Evolutionary conservation across 805 yeast genomes (phyloP), one percentile per base, ranked within the genome.

Genomic region (Saccharomycopsis olivae): DNA sequence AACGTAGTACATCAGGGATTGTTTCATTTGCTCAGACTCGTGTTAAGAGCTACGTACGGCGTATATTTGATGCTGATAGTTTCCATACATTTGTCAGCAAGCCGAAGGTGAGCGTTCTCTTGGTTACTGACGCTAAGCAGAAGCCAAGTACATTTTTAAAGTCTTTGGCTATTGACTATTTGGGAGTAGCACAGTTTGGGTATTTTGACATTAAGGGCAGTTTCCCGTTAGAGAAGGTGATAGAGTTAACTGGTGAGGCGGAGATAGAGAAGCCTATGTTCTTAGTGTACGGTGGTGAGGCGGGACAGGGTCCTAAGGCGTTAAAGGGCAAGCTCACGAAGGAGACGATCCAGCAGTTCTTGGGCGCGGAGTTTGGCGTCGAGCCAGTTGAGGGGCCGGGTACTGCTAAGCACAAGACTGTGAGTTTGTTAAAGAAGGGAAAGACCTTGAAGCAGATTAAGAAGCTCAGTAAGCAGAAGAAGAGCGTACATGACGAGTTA

Each of bases 131-230:
- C 28, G 65, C 85, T 1, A 68, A 68, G 37, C 62, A 60, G 16
- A 59, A 57, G 31, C 56, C 75, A 3, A 65, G 80, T 8, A 71
- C 86, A 1, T 54, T 76, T 41, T 68, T 67, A 51, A 82, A 78
- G 51, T 60, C 81, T 1, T 59, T 85, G 45, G 86, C 89, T 2
- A 64, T 83, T 40, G 94, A 84, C 53, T 78, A 74, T 56, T 54
- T 78, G 31, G 75, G 68, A 0, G 46, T 54, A 2, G 53, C 70
- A 2, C 71, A 73, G 31, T 66, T 72, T 49, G 78, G 67, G 1
- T 67, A 61, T 53, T 55, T 61, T 28, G 62, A 62, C 4, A 44
- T 61, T 4, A 53, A 54, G 5, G n/a, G n/a, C n/a, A n/a, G n/a
- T n/a, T n/a, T n/a, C n/a, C n/a, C n/a, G n/a, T n/a, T n/a, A n/a